A percentile compares a stretch with the other conserved stretches of the same genome.
phyloP scores from a whole-genome alignment of 768 basidiomycete species.

The Dacryopinax spathularia region DNA sequence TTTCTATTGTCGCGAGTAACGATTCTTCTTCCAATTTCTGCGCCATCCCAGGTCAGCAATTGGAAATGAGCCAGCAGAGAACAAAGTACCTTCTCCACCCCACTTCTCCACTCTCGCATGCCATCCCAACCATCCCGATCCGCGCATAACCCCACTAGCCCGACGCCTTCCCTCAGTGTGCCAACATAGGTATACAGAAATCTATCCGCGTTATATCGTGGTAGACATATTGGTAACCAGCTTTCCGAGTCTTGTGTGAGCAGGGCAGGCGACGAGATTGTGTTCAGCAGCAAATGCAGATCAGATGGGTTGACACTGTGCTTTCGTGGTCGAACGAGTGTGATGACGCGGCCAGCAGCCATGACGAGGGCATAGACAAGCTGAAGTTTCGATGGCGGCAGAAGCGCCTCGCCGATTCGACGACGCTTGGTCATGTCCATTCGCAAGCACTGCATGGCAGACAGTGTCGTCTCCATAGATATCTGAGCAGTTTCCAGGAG shows the following conservation, averaged over 20 bases:
- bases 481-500: constrained; percentile 33
- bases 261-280: constrained; percentile 68
- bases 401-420: constrained; percentile 63
- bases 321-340: constrained; percentile 75
- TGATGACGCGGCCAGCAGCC: constrained; percentile 61
- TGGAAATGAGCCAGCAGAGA: not conserved
- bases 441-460: constrained; percentile 30
- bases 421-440: constrained; percentile 56
- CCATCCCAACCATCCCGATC: constrained; percentile 67
- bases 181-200: constrained; percentile 82
- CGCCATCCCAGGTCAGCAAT: not conserved
- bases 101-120: constrained; percentile 63
- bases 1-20: constrained; percentile 30
- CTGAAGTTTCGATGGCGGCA: constrained; percentile 68
- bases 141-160: constrained; percentile 66
- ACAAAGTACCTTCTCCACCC: constrained; percentile 39
- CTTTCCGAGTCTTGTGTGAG: constrained; percentile 68
- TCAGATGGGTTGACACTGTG: constrained; percentile 92
- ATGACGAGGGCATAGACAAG: constrained; percentile 84
- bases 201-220: constrained; percentile 77
- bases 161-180: constrained; percentile 24
- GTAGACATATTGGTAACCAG: constrained; percentile 92
- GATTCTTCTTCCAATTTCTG: constrained; percentile 57
- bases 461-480: not conserved
- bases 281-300: constrained; percentile 84